Evolutionary conservation across 78 protist genomes (phyloP), one percentile per base, ranked within the genome.

Genomic region (Pigoraptor vietnamica): DNA sequence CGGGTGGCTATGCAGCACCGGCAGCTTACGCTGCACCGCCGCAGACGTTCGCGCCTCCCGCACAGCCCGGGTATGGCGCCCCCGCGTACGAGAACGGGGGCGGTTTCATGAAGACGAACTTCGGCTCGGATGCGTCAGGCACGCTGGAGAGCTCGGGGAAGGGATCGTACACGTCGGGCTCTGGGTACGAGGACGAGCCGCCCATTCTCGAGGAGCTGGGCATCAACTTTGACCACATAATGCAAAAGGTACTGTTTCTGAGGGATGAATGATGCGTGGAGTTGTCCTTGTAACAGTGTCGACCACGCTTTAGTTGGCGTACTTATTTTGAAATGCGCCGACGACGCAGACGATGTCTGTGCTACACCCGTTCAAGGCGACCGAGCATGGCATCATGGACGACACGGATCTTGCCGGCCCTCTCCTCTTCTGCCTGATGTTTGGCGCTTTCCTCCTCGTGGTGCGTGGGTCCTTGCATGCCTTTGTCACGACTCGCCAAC

Each of bases 321-420:
- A 10, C 55, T 24, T 32, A 24, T n/a, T 2, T 24, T 24, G 33
- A 87, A 23, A 10, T 24, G 10, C 89, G 14, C 2, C 23, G 33
- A 86, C 86, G 89, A 37, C 82, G 10, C 95, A 95, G 93, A 92
- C 97, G 82, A 1, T 91, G 25, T 40, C 95, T 25, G 97, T 96
- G 87, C 93, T 96, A 39, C 95, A 95, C 38, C 98, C 98, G 37
- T 39, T 92, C 35, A 92, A 88, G 90, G 83, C 92, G 25, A 95
- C 91, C 34, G 96, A 95, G 83, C 35, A 92, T 29, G 84, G 92
- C 88, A 56, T 96, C 86, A 93, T 98, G 97, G 97, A 97, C 92
- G 98, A 96, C 84, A 93, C 95, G 2, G 99, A 98, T 81, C 82
- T 98, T 39, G 98, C 98, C n/a, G 99, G 99, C 19, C 99, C 99